phyloP scores from a whole-genome alignment of 2,329 filamentous ascomycete genomes.

The Aaosphaeria arxii region DNA sequence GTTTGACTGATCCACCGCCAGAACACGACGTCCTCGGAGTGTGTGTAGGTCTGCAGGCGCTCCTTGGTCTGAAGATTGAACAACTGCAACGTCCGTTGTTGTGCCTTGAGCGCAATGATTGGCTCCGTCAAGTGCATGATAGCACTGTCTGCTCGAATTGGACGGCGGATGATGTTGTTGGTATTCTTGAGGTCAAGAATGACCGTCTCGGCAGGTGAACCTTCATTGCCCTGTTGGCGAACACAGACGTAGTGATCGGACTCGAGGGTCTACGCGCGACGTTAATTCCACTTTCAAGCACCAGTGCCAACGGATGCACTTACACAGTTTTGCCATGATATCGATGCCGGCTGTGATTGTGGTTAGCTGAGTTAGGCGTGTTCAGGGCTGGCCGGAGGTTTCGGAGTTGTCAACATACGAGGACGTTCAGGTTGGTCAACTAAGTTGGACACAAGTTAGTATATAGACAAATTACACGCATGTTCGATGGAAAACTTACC shows the following conservation, averaged over 20 bases:
- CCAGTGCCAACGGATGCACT: slow-evolving; percentile 34
- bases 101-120: slow-evolving; percentile 94
- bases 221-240: slow-evolving; percentile 80
- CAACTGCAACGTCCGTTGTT: slow-evolving; percentile 92
- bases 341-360: slow-evolving; percentile 58
- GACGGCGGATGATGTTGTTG: slow-evolving; percentile 90
- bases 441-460: slow-evolving; percentile 31
- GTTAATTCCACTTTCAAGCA: slow-evolving; percentile 15
- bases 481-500: slow-evolving; percentile 43
- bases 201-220: slow-evolving; percentile 87
- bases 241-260: slow-evolving; percentile 96
- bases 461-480: slow-evolving; percentile 2
- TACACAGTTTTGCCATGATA: slow-evolving; percentile 87
- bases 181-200: slow-evolving; percentile 97
- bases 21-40: slow-evolving; percentile 96
- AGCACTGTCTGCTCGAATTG: slow-evolving; percentile 98
- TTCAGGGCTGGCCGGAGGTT: slow-evolving; percentile 8
- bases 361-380: slow-evolving; percentile 27
- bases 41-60: slow-evolving; percentile 94
- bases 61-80: slow-evolving; percentile 91
- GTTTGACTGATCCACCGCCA: slow-evolving; percentile 99
- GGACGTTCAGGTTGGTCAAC: slow-evolving; percentile 48
- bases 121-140: slow-evolving; percentile 99
- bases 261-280: slow-evolving; percentile 74
- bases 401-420: slow-evolving; percentile 36